Evolutionary conservation across 768 basidiomycete species (phyloP).

Genomic region (Mycena belliarum): DNA sequence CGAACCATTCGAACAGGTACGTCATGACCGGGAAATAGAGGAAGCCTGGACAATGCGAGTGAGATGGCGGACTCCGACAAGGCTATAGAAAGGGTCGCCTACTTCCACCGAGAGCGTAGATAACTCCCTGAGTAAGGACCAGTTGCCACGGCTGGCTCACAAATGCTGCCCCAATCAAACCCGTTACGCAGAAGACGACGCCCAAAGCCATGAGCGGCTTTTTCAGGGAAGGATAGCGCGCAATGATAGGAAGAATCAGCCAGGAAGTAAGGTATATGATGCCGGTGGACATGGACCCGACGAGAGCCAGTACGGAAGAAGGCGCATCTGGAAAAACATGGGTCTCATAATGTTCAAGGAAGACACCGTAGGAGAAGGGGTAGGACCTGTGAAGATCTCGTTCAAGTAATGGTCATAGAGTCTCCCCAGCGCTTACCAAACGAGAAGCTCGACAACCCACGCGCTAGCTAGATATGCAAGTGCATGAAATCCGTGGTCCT

Average conservation of each 20-base stretch:
- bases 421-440: no score
- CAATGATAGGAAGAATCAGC: constrained; percentile 25
- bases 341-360: constrained; percentile 26
- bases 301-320: constrained; percentile 25
- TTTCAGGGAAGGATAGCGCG: constrained; percentile 26
- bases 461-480: constrained; percentile 24
- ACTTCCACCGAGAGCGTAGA: constrained; percentile 32
- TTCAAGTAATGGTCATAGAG: no score
- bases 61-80: neutral
- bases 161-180: constrained; percentile 30
- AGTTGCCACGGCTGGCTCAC: constrained; percentile 20
- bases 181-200: constrained; percentile 22
- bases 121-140: constrained; percentile 26
- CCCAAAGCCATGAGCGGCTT: constrained; percentile 25
- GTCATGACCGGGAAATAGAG: constrained; percentile 19
- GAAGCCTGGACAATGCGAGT: constrained; percentile 10
- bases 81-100: neutral
- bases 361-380: constrained; percentile 32
- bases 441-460: constrained; percentile 28
- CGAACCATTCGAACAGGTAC: constrained; percentile 22
- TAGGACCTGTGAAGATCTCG: constrained; percentile 25
- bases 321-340: constrained; percentile 22
- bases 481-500: constrained; percentile 17
- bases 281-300: constrained; percentile 30
- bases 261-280: constrained; percentile 28